phyloP scores from a whole-genome alignment of 2,329 filamentous ascomycete species.

The Penicillium vulpinum region DNA sequence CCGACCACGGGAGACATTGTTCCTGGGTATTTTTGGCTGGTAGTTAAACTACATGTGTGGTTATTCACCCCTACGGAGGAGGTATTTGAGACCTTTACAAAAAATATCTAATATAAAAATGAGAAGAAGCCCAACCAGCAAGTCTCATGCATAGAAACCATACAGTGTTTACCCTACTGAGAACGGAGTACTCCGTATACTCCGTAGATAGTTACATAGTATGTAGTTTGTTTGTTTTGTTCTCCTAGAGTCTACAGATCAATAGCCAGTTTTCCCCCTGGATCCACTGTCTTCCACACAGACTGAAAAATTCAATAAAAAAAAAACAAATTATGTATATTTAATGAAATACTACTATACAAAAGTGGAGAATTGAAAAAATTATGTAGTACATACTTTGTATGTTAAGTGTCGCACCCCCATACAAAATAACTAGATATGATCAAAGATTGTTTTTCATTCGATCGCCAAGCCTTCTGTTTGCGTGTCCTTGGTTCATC shows the following conservation, averaged over 20 bases:
- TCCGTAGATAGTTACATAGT: too few relatives aligned
- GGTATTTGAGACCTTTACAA: too few relatives aligned
- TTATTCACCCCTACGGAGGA: neutral
- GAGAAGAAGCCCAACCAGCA: too few relatives aligned
- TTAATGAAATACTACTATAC: neutral
- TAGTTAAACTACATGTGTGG: neutral
- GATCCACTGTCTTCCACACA: neutral
- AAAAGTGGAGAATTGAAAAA: neutral
- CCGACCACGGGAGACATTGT: neutral
- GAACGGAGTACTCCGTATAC: too few relatives aligned
- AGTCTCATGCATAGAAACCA: too few relatives aligned
- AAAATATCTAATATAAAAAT: too few relatives aligned
- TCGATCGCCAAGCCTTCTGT: constrained; percentile 14
- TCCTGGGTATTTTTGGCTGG: neutral
- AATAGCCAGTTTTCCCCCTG: neutral
- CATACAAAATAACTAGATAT: too few relatives aligned
- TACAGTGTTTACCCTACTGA: too few relatives aligned
- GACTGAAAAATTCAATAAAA: neutral
- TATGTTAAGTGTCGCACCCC: too few relatives aligned
- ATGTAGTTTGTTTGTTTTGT: neutral
- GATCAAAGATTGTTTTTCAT: neutral
- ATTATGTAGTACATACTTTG: too few relatives aligned
- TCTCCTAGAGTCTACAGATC: neutral
- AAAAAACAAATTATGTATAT: neutral
- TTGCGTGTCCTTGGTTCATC: constrained; percentile 10